phyloP scores from a whole-genome alignment of 768 basidiomycete species.

The Xanthoconium stramineum region DNA sequence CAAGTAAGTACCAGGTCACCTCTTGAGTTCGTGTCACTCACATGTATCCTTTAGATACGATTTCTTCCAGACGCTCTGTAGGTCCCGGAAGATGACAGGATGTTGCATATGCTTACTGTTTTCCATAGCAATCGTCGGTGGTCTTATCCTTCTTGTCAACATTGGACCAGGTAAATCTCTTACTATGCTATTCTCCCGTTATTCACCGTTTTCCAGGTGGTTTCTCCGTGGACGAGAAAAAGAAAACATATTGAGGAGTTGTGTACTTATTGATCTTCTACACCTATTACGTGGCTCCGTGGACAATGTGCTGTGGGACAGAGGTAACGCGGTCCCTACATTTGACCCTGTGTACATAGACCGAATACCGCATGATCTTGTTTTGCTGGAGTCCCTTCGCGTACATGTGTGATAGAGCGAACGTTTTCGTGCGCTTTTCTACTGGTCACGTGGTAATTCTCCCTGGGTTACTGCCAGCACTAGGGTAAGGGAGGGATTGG shows the following conservation, averaged over 20 bases:
- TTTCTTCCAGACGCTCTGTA: slow-evolving; percentile 96
- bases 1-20: slow-evolving; percentile 57
- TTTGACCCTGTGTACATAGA: slow-evolving; percentile 19
- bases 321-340: slow-evolving; percentile 8
- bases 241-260: slow-evolving; percentile 76
- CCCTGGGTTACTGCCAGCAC: neutral
- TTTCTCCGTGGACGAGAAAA: slow-evolving; percentile 98
- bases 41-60: slow-evolving; percentile 65
- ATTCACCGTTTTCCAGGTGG: slow-evolving; percentile 54
- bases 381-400: neutral
- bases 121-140: slow-evolving; percentile 82
- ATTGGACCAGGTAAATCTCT: slow-evolving; percentile 80
- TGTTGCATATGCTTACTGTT: slow-evolving; percentile 2
- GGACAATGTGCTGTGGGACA: neutral
- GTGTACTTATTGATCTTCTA: neutral
- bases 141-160: slow-evolving; percentile 94
- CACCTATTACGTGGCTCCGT: neutral
- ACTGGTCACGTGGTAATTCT: slow-evolving; percentile 19
- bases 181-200: neutral
- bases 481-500: no score
- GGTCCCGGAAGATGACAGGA: neutral
- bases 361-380: slow-evolving; percentile 16
- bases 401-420: neutral
- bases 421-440: neutral
- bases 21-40: slow-evolving; percentile 18